Base-by-base conservation (phyloP, 257 asterid species). In the Nicotiana attenuata region DNA sequence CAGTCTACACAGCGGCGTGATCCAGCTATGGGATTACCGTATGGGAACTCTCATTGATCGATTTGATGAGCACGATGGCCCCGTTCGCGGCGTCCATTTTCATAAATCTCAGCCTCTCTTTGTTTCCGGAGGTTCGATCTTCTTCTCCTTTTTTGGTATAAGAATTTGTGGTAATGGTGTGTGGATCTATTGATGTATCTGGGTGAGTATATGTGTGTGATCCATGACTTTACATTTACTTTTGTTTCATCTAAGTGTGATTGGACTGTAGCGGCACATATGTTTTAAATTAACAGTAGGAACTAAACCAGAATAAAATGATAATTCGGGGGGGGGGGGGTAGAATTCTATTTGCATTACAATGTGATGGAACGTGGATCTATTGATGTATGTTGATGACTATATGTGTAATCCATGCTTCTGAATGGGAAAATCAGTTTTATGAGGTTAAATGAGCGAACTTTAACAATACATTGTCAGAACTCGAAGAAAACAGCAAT, bases 21-120 rank as follows among this genome's bases (percentile, higher is more conserved):
- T 96, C 91, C 99, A 96, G 93, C 91, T 96, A 47, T 96, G 98
- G 99, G 99, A 96, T 77, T 94, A 94, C 77, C 97, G 99, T 55
- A 96, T 96, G 98, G 99, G 98, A 82, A 94, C 99, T 13, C 97
- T 96, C 84, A 96, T 96, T 55, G 99, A 96, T 86, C 90, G 92
- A 2, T 94, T 94, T 76, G 98, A 94, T 83, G 98, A 93, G 84
- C 98, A 94, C 65, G 99, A 93, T 76, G 99, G 99, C 7, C 99
- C 99, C 17, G 99, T 95, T 80, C 93, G 98, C 8, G 97, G 97
- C 57, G 97, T 95, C 64, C 95, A 93, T 81, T 93, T 95, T 65
- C 99, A 95, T 85, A 92, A 91, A 75, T 91, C 99, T 55, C 99
- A 95, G 87, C 98, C 98, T 19, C 92, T 95, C 33, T 95, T 95